A percentile compares a stretch with the other conserved stretches of the same genome.
Evolutionary conservation across 176 grass and related monocot genomes (phyloP).

Genomic region (Guadua angustifolia): DNA sequence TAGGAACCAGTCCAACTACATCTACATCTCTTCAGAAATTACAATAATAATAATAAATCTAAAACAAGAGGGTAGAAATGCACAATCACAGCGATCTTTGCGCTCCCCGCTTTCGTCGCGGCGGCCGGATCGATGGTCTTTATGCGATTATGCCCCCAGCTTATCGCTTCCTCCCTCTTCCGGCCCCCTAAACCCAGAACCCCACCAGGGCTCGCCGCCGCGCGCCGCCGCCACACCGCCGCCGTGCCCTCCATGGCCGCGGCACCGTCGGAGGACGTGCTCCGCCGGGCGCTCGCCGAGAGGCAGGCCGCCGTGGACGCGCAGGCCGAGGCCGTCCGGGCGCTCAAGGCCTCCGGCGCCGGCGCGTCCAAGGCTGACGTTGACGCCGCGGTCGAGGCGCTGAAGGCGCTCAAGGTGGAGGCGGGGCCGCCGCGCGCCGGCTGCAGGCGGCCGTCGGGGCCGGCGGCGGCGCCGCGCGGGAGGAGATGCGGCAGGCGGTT

Average conservation of each 20-base stretch:
- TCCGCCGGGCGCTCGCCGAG: slow-evolving; percentile 65
- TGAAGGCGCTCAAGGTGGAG: slow-evolving; percentile 65
- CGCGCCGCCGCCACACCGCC: slow-evolving; percentile 19
- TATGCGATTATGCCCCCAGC: slow-evolving; percentile 50
- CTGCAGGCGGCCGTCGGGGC: slow-evolving; percentile 47
- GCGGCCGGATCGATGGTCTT: slow-evolving; percentile 33
- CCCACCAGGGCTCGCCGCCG: slow-evolving; percentile 31
- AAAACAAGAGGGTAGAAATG: not conserved
- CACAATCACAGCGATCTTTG: slow-evolving; percentile 19
- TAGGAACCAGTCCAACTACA: too few relatives aligned
- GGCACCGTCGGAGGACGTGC: slow-evolving; percentile 55
- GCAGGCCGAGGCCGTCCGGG: slow-evolving; percentile 62
- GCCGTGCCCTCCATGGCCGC: slow-evolving; percentile 40
- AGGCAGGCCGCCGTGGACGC: slow-evolving; percentile 59
- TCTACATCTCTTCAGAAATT: not conserved
- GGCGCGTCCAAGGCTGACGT: slow-evolving; percentile 46
- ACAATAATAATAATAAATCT: not conserved
- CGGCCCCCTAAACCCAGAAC: slow-evolving; percentile 51
- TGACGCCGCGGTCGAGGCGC: slow-evolving; percentile 62
- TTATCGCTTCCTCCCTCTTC: slow-evolving; percentile 31
- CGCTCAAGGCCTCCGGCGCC: slow-evolving; percentile 52
- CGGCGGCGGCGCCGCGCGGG: slow-evolving; percentile 45
- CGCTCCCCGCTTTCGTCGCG: not conserved
- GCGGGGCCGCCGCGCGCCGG: slow-evolving; percentile 53
- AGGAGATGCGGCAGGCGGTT: slow-evolving; percentile 73